phyloP scores from a whole-genome alignment of 495 filamentous ascomycete genomes.

The Neurospora sp. region DNA sequence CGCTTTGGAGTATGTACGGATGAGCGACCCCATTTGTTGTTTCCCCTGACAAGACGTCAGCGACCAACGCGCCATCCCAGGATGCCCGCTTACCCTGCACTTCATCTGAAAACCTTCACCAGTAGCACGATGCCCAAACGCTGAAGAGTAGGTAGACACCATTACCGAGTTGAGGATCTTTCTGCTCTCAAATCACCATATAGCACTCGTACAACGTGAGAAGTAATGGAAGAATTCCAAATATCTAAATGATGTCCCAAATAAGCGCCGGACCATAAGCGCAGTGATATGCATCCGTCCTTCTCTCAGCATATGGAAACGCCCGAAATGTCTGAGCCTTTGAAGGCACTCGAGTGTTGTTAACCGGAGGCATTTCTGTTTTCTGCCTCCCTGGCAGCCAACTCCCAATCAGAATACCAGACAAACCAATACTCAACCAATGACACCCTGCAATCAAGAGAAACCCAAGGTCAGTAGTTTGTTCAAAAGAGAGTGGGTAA shows the following conservation, averaged over 20 bases:
- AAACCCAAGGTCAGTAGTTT: neutral
- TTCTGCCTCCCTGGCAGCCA: constrained; percentile 62
- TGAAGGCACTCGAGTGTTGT: neutral
- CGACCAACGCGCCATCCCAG: neutral
- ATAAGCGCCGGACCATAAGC: neutral
- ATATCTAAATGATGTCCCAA: neutral
- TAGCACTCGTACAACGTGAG: neutral
- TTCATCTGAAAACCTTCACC: neutral
- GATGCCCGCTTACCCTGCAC: neutral
- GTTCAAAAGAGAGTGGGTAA: neutral
- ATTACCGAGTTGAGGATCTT: neutral
- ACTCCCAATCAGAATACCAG: constrained; percentile 57
- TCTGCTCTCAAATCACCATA: neutral
- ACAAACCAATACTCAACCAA: constrained; percentile 58
- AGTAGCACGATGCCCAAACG: neutral
- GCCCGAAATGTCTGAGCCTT: neutral
- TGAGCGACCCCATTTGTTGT: neutral
- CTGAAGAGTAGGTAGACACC: neutral
- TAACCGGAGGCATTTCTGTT: constrained; percentile 52
- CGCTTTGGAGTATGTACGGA: neutral
- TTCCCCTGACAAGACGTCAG: neutral
- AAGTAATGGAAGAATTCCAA: neutral
- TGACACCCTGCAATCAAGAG: constrained; percentile 37
- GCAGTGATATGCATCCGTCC: neutral
- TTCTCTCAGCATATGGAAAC: neutral